Evolutionary conservation across 495 filamentous ascomycete genomes (phyloP).

Genomic region (Talaromyces borbonicus): DNA sequence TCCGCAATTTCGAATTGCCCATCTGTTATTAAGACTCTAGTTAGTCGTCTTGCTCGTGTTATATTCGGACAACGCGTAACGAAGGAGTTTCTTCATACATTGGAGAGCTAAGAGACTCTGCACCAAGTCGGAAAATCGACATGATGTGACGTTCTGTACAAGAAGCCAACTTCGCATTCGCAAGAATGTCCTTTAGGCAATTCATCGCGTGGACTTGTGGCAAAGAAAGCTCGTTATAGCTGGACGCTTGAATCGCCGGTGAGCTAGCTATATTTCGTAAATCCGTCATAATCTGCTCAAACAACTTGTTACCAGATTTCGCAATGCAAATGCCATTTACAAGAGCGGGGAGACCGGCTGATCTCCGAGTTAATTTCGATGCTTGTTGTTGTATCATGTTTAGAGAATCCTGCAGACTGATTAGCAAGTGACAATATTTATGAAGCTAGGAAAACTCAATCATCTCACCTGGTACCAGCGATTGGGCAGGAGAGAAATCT

Average conservation of each 20-base stretch:
- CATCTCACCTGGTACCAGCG: conserved; percentile 56
- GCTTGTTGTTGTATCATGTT: conserved; percentile 56
- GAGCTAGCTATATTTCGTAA: conserved; percentile 48
- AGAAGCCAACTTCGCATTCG: conserved; percentile 57
- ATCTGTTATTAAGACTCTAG: conserved; percentile 38
- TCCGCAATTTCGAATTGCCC: conserved; percentile 89
- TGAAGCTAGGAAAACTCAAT: not conserved
- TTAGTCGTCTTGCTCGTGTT: not conserved
- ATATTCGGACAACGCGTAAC: not conserved
- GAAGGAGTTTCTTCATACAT: conserved; percentile 27
- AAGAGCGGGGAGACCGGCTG: conserved; percentile 81
- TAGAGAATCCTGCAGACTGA: conserved; percentile 40
- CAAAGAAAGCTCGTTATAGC: conserved; percentile 46
- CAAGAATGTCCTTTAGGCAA: conserved; percentile 80
- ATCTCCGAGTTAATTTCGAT: conserved; percentile 76
- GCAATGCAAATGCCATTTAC: conserved; percentile 61
- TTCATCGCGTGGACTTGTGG: conserved; percentile 94
- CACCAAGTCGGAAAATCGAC: conserved; percentile 62
- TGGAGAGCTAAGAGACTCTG: conserved; percentile 53
- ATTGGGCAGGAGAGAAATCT: conserved; percentile 28
- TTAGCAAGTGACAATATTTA: conserved; percentile 6
- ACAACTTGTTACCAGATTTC: conserved; percentile 30
- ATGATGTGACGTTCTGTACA: conserved; percentile 60
- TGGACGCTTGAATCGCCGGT: conserved; percentile 35
- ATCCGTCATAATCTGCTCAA: conserved; percentile 40